Evolutionary conservation across 306 rosid species (phyloP).

Genomic region (Chamaecrista fasciculata): DNA sequence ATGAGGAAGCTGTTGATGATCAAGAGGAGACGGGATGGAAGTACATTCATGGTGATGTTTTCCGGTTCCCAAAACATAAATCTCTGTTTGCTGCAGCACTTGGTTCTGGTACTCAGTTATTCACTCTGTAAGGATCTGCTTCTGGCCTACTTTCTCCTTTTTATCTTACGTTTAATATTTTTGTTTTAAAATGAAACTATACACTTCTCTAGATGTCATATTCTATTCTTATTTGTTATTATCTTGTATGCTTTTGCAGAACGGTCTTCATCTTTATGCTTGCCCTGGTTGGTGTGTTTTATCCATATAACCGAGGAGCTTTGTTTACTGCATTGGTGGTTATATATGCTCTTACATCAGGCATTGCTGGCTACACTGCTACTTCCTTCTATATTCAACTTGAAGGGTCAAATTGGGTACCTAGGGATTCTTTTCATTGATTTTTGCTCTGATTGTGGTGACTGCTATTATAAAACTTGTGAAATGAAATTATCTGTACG

Average conservation of each 20-base stretch:
- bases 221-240: constrained; percentile 13
- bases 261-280: constrained; percentile 90
- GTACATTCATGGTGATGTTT: constrained; percentile 95
- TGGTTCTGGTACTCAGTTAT: constrained; percentile 95
- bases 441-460: constrained; percentile 11
- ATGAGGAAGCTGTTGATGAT: constrained; percentile 97
- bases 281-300: constrained; percentile 91
- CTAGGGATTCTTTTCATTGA: constrained; percentile 20
- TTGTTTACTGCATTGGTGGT: constrained; percentile 92
- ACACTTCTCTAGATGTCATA: constrained; percentile 16
- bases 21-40: constrained; percentile 99
- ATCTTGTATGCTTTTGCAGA: constrained; percentile 48
- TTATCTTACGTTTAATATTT: neutral
- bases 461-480: constrained; percentile 6
- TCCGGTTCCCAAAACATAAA: constrained; percentile 82
- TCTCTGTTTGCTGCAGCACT: constrained; percentile 88
- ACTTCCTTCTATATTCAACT: constrained; percentile 92
- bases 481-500: constrained; percentile 19
- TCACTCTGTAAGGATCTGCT: constrained; percentile 75
- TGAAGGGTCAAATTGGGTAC: constrained; percentile 92
- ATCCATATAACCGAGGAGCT: constrained; percentile 97
- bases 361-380: constrained; percentile 92
- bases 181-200: neutral
- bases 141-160: neutral
- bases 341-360: constrained; percentile 94